A percentile compares a stretch with the other conserved stretches of the same genome.
Conservation (phyloP, 208 protist species). For the Borovskyia barvae region DNA sequence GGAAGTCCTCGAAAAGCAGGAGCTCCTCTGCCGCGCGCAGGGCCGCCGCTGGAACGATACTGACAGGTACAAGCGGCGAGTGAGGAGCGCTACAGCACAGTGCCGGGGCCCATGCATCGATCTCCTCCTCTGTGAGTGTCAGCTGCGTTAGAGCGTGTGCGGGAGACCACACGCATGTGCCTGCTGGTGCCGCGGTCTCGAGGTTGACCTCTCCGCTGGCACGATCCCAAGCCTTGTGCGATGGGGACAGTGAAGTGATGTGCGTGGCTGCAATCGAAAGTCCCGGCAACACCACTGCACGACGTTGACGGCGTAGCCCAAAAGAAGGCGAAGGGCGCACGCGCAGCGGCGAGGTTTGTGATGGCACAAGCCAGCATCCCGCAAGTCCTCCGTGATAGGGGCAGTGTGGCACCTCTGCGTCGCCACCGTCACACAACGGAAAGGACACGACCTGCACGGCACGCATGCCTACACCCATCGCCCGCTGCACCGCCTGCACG, state of each 20-base stretch:
- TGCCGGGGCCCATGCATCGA: slow-evolving; percentile 1
- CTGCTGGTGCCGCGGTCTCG: slow-evolving; percentile 3
- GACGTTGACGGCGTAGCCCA: slow-evolving; percentile 3
- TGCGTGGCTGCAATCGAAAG: slow-evolving; percentile 40
- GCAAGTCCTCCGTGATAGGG: slow-evolving; percentile 5
- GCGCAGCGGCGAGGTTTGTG: slow-evolving; percentile 4
- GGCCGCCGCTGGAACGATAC: slow-evolving; percentile 6
- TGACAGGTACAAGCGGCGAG: slow-evolving; percentile 4
- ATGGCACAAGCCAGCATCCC: slow-evolving; percentile 21
- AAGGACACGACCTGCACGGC: slow-evolving; percentile 20
- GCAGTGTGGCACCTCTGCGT: slow-evolving; percentile 7
- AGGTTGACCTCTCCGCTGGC: neutral
- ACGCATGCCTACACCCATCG: slow-evolving; percentile 10
- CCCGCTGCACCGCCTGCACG: slow-evolving; percentile 4
- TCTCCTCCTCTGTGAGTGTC: slow-evolving; percentile 2
- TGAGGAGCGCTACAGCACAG: slow-evolving; percentile 1
- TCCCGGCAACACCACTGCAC: slow-evolving; percentile 31
- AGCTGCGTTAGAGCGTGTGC: neutral
- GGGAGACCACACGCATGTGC: slow-evolving; percentile 27
- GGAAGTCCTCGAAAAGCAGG: slow-evolving; percentile 42
- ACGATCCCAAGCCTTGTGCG: neutral
- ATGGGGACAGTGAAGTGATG: slow-evolving; percentile 16
- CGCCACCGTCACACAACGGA: slow-evolving; percentile 17
- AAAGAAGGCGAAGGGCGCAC: neutral
- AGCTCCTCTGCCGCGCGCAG: slow-evolving; percentile 28